Base-by-base conservation (phyloP, 2,329 filamentous ascomycete genomes). In the Phyllosticta citriasiana region DNA sequence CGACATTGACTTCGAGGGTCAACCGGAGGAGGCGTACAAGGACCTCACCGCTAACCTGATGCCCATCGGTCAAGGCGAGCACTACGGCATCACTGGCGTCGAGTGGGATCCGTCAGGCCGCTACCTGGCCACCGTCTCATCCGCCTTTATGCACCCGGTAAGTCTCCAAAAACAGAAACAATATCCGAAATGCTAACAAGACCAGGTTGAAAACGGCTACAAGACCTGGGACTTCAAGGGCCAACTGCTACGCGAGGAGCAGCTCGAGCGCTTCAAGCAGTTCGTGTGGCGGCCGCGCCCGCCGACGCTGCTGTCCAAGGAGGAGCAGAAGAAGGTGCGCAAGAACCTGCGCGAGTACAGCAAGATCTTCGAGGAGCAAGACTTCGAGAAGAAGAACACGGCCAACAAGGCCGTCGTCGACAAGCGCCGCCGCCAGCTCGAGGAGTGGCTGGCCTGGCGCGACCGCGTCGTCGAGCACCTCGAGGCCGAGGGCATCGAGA, bases 321-420 rank as follows among this genome's bases (percentile, higher is more conserved):
- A 97, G 65, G 93, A 99, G 81, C 94, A 97, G 80, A 96, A 97
- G 82, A 84, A 88, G 71, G 90, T 97, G 71, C 93, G 95, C 80
- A 97, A 96, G 85, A 99, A 97, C 78, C 86, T 99, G 60, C 89
- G 93, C 68, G 94, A 97, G 77, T 99, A 97, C 84, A 91, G 87
- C 75, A 89, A 90, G 73, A 82, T 89, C 66, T 99, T 99, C 75
- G 94, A 99, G 68, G 91, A 96, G 78, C 88, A 96, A 74, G 95
- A 99, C 76, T 85, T 88, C 65, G 91, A 95, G 73, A 91, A 93
- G 72, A 92, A 92, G 72, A 93, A 92, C 64, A 93, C 91, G 61
- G 94, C 93, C 69, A 94, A 97, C 78, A 85, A 92, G 70, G 93
- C 92, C 40, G 91, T 99, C 57, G 88, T 99, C 64, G 93, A 97